Percentiles rank a stretch among this genome's conserved stretches.
These are phyloP conservation scores for Scortechinia acanthostroma DNA, from an alignment of 2,329 filamentous ascomycete genomes.

Conservation along the genomic window DNA sequence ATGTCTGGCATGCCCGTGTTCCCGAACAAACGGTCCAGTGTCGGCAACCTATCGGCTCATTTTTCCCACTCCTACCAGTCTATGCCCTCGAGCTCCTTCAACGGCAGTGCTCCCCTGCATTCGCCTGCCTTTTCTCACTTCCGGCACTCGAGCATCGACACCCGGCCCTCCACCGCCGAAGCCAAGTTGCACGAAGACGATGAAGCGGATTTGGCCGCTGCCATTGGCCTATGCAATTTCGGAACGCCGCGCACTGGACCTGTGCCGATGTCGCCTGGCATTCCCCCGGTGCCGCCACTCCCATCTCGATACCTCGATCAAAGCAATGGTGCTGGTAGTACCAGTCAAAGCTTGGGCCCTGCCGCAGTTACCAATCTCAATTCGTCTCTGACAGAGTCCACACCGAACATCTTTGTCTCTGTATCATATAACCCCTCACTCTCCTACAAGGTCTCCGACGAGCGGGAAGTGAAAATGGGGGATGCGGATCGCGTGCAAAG, in stretches of 20 bases:
- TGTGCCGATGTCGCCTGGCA: conserved; percentile 39
- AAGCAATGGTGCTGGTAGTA: conserved; percentile 18
- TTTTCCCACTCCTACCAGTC: conserved; percentile 60
- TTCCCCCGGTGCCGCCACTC: conserved; percentile 57
- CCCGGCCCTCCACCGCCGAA: conserved; percentile 37
- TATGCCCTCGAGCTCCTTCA: conserved; percentile 38
- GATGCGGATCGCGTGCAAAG: conserved; percentile 13
- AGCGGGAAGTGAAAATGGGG: conserved; percentile 28
- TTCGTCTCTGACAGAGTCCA: background rate
- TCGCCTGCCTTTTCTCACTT: conserved; percentile 34
- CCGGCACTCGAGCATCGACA: conserved; percentile 40
- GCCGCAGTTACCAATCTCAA: background rate
- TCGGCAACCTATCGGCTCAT: conserved; percentile 8
- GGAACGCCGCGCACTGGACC: conserved; percentile 53
- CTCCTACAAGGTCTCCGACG: conserved; percentile 29
- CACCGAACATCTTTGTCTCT: background rate
- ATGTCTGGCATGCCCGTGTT: conserved; percentile 7
- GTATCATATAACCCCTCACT: background rate
- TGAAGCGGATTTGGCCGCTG: conserved; percentile 53
- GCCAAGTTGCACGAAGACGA: conserved; percentile 47
- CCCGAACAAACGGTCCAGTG: conserved; percentile 26
- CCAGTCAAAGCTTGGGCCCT: conserved; percentile 1
- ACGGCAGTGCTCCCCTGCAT: conserved; percentile 25
- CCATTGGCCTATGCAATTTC: conserved; percentile 55
- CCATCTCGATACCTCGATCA: conserved; percentile 47